phyloP scores from a whole-genome alignment of 2,329 filamentous ascomycete species.

The Sporothrix curviconia region DNA sequence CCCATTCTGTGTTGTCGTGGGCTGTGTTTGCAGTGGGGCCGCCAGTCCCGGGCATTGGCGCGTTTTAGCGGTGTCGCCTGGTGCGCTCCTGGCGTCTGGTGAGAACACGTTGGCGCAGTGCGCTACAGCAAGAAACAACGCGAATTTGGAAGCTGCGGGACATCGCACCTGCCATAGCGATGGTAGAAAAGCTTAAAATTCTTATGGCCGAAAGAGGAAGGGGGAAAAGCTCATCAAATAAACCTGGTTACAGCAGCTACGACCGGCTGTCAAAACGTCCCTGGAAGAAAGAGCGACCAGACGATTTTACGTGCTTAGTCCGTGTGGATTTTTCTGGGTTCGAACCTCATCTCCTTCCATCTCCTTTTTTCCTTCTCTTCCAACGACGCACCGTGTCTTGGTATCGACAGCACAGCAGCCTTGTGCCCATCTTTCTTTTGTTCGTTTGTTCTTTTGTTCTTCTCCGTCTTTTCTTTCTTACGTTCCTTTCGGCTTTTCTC shows the following conservation, averaged over 20 bases:
- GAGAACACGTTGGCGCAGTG: neutral
- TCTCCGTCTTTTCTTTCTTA: neutral
- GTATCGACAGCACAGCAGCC: constrained; percentile 10
- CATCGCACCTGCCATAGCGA: neutral
- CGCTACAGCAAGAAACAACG: neutral
- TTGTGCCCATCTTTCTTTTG: constrained; percentile 10
- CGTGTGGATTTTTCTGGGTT: neutral
- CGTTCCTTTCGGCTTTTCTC: neutral
- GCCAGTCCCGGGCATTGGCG: neutral
- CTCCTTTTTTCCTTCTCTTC: neutral
- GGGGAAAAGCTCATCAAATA: neutral
- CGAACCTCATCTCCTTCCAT: constrained; percentile 1
- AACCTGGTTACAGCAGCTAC: neutral
- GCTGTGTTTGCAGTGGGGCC: constrained; percentile 2
- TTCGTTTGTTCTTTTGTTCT: neutral
- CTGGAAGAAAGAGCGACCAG: neutral
- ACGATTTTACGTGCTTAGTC: constrained; percentile 3
- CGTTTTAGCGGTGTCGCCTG: too few relatives aligned
- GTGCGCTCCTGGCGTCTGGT: too few relatives aligned
- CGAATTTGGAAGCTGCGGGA: neutral
- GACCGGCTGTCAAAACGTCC: neutral
- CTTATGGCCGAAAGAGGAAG: neutral
- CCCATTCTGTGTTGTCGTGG: neutral
- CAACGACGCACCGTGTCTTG: neutral
- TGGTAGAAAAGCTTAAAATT: neutral